Evolutionary conservation across 2,329 filamentous ascomycete species (phyloP).

Genomic region (Neofusicoccum ribis): DNA sequence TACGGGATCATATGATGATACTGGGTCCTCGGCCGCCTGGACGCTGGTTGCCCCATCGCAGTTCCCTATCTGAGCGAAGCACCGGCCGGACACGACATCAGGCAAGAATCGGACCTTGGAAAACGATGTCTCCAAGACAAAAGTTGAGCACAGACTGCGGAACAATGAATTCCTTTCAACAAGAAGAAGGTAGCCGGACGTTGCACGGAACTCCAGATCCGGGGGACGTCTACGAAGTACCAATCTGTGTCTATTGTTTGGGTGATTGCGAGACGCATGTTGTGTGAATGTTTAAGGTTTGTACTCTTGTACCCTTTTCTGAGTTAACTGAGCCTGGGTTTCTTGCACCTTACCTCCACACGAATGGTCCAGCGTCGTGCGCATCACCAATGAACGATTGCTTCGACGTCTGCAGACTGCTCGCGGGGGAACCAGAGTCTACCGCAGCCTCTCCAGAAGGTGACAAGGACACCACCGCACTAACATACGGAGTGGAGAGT

Average conservation of each 20-base stretch:
- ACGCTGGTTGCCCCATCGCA: background rate
- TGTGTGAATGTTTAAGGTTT: background rate
- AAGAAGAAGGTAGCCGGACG: background rate
- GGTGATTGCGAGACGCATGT: too few species aligned
- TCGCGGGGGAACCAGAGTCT: too few species aligned
- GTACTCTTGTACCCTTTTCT: background rate
- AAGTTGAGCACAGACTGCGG: background rate
- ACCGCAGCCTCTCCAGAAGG: too few species aligned
- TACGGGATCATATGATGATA: background rate
- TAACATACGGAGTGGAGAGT: background rate
- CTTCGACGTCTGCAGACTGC: too few species aligned
- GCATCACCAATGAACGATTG: too few species aligned
- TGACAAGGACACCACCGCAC: background rate
- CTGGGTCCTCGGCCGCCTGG: background rate
- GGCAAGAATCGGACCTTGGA: background rate
- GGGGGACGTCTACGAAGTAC: too few species aligned
- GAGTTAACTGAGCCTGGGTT: background rate
- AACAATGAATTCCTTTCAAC: background rate
- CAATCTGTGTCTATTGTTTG: too few species aligned
- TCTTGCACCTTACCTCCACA: too few species aligned
- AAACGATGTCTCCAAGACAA: background rate
- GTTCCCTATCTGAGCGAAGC: slow-evolving; percentile 8
- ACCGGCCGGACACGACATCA: background rate
- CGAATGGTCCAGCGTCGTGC: too few species aligned
- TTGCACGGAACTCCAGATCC: too few species aligned